phyloP scores from a whole-genome alignment of 2,329 filamentous ascomycete species.

The Monilinia fructigena region DNA sequence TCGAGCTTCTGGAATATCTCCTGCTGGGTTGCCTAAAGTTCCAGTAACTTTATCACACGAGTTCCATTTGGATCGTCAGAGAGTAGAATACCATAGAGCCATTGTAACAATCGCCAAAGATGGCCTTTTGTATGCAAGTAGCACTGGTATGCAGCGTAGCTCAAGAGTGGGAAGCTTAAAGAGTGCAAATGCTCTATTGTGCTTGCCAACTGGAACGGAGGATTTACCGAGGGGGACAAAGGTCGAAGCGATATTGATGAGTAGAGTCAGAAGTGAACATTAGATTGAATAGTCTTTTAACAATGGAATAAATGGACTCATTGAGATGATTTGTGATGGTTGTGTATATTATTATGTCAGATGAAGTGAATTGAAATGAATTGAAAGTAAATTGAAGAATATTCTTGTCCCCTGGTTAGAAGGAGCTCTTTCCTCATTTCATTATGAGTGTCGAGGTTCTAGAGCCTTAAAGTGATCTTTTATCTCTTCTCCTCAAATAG shows the following conservation, averaged over 20 bases:
- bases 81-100: conserved; percentile 89
- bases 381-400: neutral
- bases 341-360: neutral
- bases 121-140: conserved; percentile 69
- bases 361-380: neutral
- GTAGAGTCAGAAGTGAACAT: conserved; percentile 39
- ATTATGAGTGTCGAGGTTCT: neutral
- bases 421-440: neutral
- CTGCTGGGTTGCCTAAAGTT: conserved; percentile 68
- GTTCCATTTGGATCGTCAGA: conserved; percentile 68
- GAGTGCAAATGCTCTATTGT: conserved; percentile 82
- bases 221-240: conserved; percentile 65
- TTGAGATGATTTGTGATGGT: neutral
- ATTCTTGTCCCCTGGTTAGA: neutral
- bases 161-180: conserved; percentile 85
- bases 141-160: conserved; percentile 88
- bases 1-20: conserved; percentile 66
- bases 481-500: neutral
- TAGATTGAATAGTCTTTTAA: conserved; percentile 22
- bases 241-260: conserved; percentile 80
- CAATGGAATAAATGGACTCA: no score
- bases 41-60: conserved; percentile 70
- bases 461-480: neutral
- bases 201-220: conserved; percentile 65
- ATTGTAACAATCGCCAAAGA: conserved; percentile 64